Percentiles rank a stretch among this genome's conserved stretches.
phyloP scores from a whole-genome alignment of 2,329 filamentous ascomycete genomes.

The Clarireedia homoeocarpa region DNA sequence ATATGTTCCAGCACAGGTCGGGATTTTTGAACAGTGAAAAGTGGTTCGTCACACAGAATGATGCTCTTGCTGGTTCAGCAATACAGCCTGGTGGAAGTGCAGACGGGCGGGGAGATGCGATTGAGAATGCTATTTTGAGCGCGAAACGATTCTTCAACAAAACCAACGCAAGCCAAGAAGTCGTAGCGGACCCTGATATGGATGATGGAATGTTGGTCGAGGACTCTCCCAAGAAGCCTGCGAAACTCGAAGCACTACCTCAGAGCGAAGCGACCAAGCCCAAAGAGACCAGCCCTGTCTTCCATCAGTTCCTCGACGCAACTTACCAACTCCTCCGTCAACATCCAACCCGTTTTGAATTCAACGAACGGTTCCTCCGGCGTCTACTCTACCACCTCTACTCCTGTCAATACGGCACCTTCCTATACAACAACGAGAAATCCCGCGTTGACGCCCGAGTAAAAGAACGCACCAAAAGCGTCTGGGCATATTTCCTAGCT shows the following conservation, averaged over 20 bases:
- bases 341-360: constrained; percentile 84
- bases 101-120: constrained; percentile 52
- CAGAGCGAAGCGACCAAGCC: constrained; percentile 61
- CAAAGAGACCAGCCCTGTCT: constrained; percentile 92
- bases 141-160: constrained; percentile 89
- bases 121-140: constrained; percentile 77
- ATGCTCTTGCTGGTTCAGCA: constrained; percentile 58
- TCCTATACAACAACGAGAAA: constrained; percentile 91
- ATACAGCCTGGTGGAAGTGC: constrained; percentile 52
- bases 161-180: constrained; percentile 58
- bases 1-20: constrained; percentile 93
- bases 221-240: constrained; percentile 24
- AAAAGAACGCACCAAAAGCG: constrained; percentile 67
- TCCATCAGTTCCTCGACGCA: constrained; percentile 94
- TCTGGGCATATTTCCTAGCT: constrained; percentile 93
- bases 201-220: constrained; percentile 23
- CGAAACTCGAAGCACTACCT: constrained; percentile 31
- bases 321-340: constrained; percentile 86
- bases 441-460: constrained; percentile 67
- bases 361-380: constrained; percentile 87
- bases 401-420: constrained; percentile 94
- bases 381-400: constrained; percentile 89
- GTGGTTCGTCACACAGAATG: constrained; percentile 86
- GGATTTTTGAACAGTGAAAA: constrained; percentile 85
- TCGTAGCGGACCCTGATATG: constrained; percentile 48